Conservation (phyloP, 768 basidiomycete species). For the Imleria badia region DNA sequence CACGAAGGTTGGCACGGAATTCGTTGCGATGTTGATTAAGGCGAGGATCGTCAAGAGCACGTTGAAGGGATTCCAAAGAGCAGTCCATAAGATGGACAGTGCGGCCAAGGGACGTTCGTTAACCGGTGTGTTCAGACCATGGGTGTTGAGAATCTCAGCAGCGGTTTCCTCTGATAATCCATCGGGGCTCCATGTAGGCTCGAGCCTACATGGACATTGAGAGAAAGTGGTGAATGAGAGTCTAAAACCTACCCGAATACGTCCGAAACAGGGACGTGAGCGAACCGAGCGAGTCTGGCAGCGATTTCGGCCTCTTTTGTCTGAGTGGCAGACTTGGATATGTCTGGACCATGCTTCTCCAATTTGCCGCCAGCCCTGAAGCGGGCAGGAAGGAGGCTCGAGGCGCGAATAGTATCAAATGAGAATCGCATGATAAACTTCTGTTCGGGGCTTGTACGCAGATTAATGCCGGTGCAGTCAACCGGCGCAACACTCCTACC, state of each 20-base stretch:
- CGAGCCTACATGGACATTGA: constrained; percentile 19
- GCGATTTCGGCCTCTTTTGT: constrained; percentile 24
- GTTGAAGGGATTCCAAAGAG: constrained; percentile 38
- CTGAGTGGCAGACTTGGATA: constrained; percentile 10
- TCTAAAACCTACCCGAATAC: constrained; percentile 25
- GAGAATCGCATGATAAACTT: constrained; percentile 24
- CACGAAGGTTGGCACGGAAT: constrained; percentile 32
- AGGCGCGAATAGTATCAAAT: constrained; percentile 21
- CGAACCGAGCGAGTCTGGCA: constrained; percentile 26
- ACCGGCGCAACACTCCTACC: constrained; percentile 7
- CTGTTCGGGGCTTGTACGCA: constrained; percentile 7
- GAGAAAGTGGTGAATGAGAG: not conserved
- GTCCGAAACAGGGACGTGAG: constrained; percentile 21
- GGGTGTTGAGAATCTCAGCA: constrained; percentile 15
- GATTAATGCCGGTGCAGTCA: constrained; percentile 2
- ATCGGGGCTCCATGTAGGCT: constrained; percentile 24
- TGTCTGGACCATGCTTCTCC: constrained; percentile 28
- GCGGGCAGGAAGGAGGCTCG: constrained; percentile 21
- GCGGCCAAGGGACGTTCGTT: constrained; percentile 32
- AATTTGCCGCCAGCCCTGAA: constrained; percentile 12
- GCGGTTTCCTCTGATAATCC: constrained; percentile 26
- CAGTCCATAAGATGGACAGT: constrained; percentile 30
- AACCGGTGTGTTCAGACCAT: constrained; percentile 31
- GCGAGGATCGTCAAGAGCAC: constrained; percentile 33
- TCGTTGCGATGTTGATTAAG: constrained; percentile 31